These are phyloP conservation scores for Eimeria falciformis DNA, from an alignment of 169 alveolate species.

Conservation along the genomic window DNA sequence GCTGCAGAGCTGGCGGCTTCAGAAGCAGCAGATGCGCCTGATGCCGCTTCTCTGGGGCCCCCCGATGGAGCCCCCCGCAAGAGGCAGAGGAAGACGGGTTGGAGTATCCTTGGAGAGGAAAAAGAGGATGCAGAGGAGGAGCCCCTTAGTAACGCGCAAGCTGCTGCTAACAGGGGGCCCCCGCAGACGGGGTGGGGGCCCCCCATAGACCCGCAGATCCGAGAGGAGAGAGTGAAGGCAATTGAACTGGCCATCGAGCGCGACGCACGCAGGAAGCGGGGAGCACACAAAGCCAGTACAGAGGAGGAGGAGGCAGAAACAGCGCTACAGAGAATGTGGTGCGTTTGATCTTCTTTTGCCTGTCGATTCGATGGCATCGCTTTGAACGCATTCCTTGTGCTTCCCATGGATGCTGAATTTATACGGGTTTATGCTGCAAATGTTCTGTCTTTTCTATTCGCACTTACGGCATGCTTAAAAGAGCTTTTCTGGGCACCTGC, in stretches of 20 bases:
- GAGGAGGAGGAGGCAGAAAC: conserved; percentile 55
- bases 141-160: background rate
- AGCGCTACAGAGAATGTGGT: conserved; percentile 57
- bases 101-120: background rate
- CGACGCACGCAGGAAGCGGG: background rate
- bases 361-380: too few species aligned
- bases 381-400: too few species aligned
- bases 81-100: conserved; percentile 37
- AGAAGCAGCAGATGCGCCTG: conserved; percentile 50
- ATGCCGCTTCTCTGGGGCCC: background rate
- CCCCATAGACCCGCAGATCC: conserved; percentile 51
- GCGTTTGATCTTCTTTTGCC: background rate
- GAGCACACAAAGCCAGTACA: background rate
- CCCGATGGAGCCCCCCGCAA: background rate
- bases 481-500: too few species aligned
- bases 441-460: too few species aligned
- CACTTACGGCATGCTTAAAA: too few species aligned
- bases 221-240: conserved; percentile 31
- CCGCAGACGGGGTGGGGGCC: conserved; percentile 59
- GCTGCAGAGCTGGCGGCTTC: conserved; percentile 24
- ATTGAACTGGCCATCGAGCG: conserved; percentile 54
- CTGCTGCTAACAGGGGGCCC: background rate
- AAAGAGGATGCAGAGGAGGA: background rate
- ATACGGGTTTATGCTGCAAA: too few species aligned
- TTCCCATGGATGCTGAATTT: too few species aligned